Percentiles rank a stretch among this genome's conserved stretches.
Evolutionary conservation across 305 asterid species (phyloP).

Genomic region (Fraxinus ornus): DNA sequence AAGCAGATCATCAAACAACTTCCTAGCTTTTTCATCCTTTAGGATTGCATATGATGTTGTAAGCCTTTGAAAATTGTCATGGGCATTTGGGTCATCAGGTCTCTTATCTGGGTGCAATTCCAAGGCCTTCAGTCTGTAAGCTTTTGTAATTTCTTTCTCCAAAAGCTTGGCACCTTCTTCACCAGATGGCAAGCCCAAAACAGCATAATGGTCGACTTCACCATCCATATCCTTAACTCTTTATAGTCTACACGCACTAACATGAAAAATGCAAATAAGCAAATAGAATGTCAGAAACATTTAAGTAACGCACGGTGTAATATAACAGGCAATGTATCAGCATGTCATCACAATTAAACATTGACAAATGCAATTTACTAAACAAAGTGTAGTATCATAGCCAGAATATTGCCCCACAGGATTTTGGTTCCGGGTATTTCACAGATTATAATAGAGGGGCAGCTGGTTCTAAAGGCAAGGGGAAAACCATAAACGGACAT

Average conservation of each 20-base stretch:
- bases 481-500: neutral
- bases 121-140: conserved; percentile 63
- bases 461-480: neutral
- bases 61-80: conserved; percentile 64
- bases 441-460: neutral
- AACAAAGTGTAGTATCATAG: neutral
- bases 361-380: neutral
- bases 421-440: neutral
- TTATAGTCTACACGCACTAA: neutral
- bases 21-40: conserved; percentile 78
- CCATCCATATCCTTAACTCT: conserved; percentile 45
- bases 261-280: conserved; percentile 10
- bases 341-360: neutral
- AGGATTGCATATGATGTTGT: conserved; percentile 70
- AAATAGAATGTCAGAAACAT: neutral
- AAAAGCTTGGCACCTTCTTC: conserved; percentile 75
- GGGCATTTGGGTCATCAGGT: conserved; percentile 72
- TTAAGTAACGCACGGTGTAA: neutral
- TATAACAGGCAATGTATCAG: neutral
- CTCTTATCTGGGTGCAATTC: conserved; percentile 88
- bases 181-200: conserved; percentile 75
- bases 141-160: conserved; percentile 76
- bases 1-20: conserved; percentile 72
- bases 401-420: neutral
- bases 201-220: conserved; percentile 66